Evolutionary conservation across 371 early-diverging fungal species (phyloP), one percentile per base, ranked within the genome.

Genomic region (Mortierella sp.): DNA sequence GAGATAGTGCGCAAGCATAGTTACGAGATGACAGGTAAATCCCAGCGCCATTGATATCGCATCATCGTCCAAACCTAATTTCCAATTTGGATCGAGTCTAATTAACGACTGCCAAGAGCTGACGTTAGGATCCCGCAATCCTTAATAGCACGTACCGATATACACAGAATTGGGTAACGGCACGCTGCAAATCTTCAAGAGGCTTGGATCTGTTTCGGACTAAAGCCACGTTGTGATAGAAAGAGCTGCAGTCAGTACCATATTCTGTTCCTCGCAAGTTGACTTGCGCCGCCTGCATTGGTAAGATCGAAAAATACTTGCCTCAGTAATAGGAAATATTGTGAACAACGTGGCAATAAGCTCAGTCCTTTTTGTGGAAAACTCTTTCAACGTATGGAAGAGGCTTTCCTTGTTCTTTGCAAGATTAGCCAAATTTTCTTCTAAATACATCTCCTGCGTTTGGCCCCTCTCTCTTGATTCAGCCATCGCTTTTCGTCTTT

Each of bases 1-100:
- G 22, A 95, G 85, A 60, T 94, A 94, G 73, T 84, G 89, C 0
- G 95, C 92, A 40, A 96, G 67, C 89, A 94, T 88, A 45, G 83
- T 82, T 0, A 93, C 88, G 6, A 93, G 80, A 73, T 96, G 95
- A 42, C 89, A 85, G 0, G 91, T 86, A 70, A 86, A 93, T 4
- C 96, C 96, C 0, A 96, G 70, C 0, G 93, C 94, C 2, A 93
- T 91, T 0, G 94, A 89, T 19, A 93, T 86, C n/a, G 64, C 35
- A 12, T 94, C 94, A 26, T 93, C 92, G 61, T 94, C 86, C 83
- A 77, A 79, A 31, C 86, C 92, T 83, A 70, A 53, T 28, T 22
- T 1, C 35, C 19, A 31, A 2, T 31, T 8, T n/a, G n/a, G n/a
- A n/a, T n/a, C n/a, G 23, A 22, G 8, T 7, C 8, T n/a, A 17